Evolutionary conservation across 2,329 filamentous ascomycete genomes (phyloP).

Genomic region (Verticillium dahliae): DNA sequence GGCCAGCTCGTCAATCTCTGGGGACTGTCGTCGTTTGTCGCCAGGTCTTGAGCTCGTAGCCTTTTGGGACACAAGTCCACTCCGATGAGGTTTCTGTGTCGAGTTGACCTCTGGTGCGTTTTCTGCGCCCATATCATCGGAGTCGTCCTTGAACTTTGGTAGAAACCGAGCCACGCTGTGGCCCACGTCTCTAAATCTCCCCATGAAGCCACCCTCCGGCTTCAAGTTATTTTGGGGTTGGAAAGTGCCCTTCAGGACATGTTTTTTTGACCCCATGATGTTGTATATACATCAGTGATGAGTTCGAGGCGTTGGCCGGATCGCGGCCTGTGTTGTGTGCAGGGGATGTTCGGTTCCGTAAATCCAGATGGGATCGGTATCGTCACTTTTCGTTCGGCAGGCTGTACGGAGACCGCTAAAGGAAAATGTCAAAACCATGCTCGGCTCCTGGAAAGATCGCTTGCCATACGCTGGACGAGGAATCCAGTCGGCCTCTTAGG

Average conservation of each 20-base stretch:
- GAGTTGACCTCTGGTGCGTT: background rate
- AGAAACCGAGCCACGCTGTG: background rate
- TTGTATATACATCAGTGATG: background rate
- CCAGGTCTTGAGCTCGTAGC: background rate
- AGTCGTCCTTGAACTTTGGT: background rate
- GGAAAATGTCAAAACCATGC: background rate
- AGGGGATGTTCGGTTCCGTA: background rate
- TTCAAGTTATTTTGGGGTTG: background rate
- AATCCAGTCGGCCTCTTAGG: background rate
- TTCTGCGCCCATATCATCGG: background rate
- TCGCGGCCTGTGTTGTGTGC: background rate
- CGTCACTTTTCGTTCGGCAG: background rate
- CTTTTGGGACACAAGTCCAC: background rate
- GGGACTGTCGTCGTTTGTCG: background rate
- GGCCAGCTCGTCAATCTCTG: background rate
- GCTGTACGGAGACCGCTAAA: background rate
- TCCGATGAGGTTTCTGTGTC: background rate
- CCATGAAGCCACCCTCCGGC: background rate
- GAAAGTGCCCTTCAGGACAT: background rate
- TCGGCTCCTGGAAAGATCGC: background rate
- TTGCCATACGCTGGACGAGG: background rate
- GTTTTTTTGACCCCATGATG: background rate
- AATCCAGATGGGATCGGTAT: background rate
- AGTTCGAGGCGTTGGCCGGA: background rate
- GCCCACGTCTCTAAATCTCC: background rate